Evolutionary conservation across 441 rosid genomes (phyloP), one percentile per base, ranked within the genome.

Genomic region (Metrosideros polymorpha): DNA sequence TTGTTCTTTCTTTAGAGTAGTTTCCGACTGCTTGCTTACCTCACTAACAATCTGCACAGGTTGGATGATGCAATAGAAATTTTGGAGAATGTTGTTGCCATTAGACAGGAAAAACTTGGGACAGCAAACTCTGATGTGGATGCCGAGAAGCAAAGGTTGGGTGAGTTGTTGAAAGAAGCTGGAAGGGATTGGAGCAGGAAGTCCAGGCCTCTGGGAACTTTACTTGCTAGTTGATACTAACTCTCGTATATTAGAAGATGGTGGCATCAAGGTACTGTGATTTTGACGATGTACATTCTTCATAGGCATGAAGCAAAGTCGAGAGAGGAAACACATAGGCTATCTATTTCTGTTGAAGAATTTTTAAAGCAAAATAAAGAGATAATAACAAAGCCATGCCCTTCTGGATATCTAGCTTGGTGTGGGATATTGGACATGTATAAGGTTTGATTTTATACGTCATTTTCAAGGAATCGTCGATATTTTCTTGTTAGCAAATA

Each of bases 51-150:
- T 71, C 49, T 71, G 79, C 79, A 25, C 89, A 92, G 93, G 91
- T 87, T 89, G 25, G 92, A 89, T 55, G 92, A 91, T 63, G 91
- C 93, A 29, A 92, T 92, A 61, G 91, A 92, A 85, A 89, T 92
- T 79, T 85, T 91, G 89, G 93, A 92, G 84, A 88, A 84, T 85
- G 88, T 92, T 51, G 89, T 92, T 1, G 87, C 86, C 45, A 83
- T 91, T 47, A 89, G 92, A 75, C 91, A 90, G 87, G 91, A 92
- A 76, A 92, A 88, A 88, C 91, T 89, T 43, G 93, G 91, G 86
- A 91, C 90, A 10, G 90, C 89, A 76, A 88, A 91, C 85, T 92
- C 91, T 3, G 89, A 89, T 9, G 87, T 90, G 9, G 89, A 89
- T 12, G 90, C 89, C 18, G 91, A 92, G 86, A 92, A 87, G 88